Conservation (phyloP, 2,329 filamentous ascomycete genomes). For the Diaporthe helianthi region DNA sequence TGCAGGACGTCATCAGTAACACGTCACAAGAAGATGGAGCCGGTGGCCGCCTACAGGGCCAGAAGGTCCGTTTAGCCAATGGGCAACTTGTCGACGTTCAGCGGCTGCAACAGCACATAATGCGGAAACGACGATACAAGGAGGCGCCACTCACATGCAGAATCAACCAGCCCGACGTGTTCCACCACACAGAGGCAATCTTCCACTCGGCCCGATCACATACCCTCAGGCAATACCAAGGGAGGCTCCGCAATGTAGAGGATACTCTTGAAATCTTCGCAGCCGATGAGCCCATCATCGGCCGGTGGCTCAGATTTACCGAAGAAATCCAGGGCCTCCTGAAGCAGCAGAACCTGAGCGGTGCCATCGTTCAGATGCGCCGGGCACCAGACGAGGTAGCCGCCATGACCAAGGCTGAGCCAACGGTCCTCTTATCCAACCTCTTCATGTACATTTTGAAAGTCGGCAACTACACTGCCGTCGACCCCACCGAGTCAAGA, state of each 20-base stretch:
- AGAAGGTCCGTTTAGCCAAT: neutral
- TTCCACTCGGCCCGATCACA: neutral
- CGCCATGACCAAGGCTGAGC: neutral
- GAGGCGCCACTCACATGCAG: neutral
- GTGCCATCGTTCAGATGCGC: neutral
- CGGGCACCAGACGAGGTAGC: slow-evolving; percentile 8
- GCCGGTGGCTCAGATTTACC: neutral
- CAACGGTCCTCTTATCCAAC: neutral
- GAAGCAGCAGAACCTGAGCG: neutral
- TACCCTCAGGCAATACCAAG: neutral
- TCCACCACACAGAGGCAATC: neutral
- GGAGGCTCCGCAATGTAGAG: neutral
- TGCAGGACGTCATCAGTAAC: neutral
- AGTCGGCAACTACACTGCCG: neutral
- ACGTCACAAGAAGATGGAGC: neutral
- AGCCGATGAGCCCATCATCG: neutral
- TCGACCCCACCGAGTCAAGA: neutral
- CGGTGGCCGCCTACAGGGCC: neutral
- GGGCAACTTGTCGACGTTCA: slow-evolving; percentile 4
- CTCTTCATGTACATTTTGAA: slow-evolving; percentile 1
- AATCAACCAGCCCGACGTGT: slow-evolving; percentile 11
- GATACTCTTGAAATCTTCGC: slow-evolving; percentile 7
- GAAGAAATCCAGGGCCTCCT: neutral
- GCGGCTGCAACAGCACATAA: neutral
- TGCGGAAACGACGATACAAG: neutral